Percentiles rank a stretch among this genome's conserved stretches.
Conservation (phyloP, 2,329 filamentous ascomycete species). For the Dactylonectria macrodidyma region DNA sequence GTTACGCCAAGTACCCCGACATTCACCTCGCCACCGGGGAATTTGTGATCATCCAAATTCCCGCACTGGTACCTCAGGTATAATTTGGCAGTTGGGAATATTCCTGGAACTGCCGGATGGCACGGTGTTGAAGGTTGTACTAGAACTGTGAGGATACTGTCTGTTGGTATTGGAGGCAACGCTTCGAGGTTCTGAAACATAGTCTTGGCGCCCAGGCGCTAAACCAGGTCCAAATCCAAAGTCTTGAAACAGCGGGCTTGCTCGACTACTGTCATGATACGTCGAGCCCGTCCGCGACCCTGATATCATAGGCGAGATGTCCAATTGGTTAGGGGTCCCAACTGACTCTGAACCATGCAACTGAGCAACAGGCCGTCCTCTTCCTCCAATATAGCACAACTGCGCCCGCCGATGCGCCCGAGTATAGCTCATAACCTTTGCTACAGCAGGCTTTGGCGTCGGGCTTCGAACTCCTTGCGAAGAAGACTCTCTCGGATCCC, state of each 20-base stretch:
- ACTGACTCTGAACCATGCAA: constrained; percentile 16
- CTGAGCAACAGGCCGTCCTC: constrained; percentile 25
- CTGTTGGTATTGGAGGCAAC: background rate
- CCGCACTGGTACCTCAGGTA: background rate
- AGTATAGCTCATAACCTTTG: constrained; percentile 43
- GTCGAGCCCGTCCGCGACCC: constrained; percentile 16
- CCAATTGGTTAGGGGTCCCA: constrained; percentile 2
- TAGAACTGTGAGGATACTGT: background rate
- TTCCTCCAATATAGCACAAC: constrained; percentile 38
- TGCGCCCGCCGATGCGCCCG: constrained; percentile 43
- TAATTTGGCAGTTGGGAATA: background rate
- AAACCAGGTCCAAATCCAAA: constrained; percentile 26
- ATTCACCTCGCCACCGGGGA: background rate
- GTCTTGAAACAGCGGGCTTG: constrained; percentile 29
- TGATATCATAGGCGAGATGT: constrained; percentile 9
- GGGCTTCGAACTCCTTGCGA: constrained; percentile 39
- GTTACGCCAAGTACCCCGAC: background rate
- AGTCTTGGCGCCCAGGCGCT: background rate
- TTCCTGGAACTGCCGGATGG: background rate
- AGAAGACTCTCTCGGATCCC: constrained; percentile 38
- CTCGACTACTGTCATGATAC: constrained; percentile 5
- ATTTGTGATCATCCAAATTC: background rate
- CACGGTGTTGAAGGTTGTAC: background rate
- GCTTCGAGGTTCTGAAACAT: background rate
- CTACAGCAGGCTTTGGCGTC: constrained; percentile 45